Percentiles rank a stretch among this genome's conserved stretches.
Conservation (phyloP, 352 stramenopile genomes). For the Pythium sukuiense region DNA sequence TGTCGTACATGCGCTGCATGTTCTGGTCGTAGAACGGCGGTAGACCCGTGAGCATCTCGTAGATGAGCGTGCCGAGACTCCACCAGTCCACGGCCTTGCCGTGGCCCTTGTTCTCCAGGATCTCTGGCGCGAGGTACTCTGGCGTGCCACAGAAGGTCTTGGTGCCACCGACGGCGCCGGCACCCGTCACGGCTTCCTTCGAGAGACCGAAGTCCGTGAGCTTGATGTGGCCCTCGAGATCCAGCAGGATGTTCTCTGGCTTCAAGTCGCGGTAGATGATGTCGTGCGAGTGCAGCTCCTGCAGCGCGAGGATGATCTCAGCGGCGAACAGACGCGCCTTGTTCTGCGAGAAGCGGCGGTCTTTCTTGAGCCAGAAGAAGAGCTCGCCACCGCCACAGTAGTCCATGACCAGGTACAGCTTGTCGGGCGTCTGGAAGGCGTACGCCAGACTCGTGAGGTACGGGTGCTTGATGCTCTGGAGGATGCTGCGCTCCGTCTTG, state of each 20-base stretch:
- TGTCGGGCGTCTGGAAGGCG: constrained; percentile 90
- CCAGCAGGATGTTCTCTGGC: constrained; percentile 95
- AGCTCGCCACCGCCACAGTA: constrained; percentile 94
- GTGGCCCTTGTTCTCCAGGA: constrained; percentile 93
- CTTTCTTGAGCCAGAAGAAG: constrained; percentile 96
- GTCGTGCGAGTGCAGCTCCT: constrained; percentile 92
- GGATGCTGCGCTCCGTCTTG: constrained; percentile 92
- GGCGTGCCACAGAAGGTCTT: constrained; percentile 93
- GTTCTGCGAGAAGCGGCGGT: constrained; percentile 91
- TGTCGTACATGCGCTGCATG: constrained; percentile 94
- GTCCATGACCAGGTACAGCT: constrained; percentile 94
- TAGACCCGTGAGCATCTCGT: constrained; percentile 92
- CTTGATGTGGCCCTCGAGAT: constrained; percentile 93
- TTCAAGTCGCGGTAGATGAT: constrained; percentile 98
- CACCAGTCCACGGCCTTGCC: constrained; percentile 91
- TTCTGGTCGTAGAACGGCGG: constrained; percentile 95
- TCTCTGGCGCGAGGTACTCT: constrained; percentile 95
- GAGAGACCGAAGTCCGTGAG: constrained; percentile 95
- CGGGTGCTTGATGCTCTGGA: constrained; percentile 92
- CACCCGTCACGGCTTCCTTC: constrained; percentile 90
- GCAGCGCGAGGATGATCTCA: constrained; percentile 93
- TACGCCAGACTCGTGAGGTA: constrained; percentile 89
- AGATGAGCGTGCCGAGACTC: constrained; percentile 93
- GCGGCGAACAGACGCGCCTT: constrained; percentile 91
- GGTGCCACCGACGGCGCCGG: constrained; percentile 73